These are phyloP conservation scores for Kurtzmaniella quercitrusa DNA, from an alignment of 1,139 yeast genomes.

Conservation along the genomic window DNA sequence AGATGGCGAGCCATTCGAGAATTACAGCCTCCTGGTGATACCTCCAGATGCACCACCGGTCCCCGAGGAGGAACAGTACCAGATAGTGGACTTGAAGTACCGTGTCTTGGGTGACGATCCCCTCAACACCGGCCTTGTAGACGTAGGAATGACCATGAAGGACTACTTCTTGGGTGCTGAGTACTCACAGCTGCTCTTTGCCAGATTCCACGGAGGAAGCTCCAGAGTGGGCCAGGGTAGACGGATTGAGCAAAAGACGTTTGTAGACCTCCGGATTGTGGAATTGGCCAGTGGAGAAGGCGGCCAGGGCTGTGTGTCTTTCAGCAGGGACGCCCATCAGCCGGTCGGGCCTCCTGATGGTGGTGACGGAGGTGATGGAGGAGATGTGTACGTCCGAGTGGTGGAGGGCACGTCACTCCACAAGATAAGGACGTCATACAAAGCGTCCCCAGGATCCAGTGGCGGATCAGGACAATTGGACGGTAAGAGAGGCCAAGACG, in stretches of 20 bases:
- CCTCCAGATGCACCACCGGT: background rate
- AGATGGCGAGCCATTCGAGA: background rate
- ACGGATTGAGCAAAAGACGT: slow-evolving; percentile 36
- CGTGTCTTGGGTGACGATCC: slow-evolving; percentile 17
- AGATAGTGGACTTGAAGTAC: slow-evolving; percentile 11
- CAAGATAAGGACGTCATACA: slow-evolving; percentile 59
- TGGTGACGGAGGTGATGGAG: slow-evolving; percentile 97
- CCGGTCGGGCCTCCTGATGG: slow-evolving; percentile 96
- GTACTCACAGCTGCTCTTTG: slow-evolving; percentile 37
- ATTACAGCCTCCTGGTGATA: background rate
- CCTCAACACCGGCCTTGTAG: slow-evolving; percentile 16
- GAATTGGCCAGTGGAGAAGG: slow-evolving; percentile 77
- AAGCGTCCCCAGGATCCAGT: slow-evolving; percentile 64
- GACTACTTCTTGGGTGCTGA: slow-evolving; percentile 42
- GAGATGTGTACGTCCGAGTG: slow-evolving; percentile 78
- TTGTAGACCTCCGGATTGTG: slow-evolving; percentile 62
- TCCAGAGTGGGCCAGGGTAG: slow-evolving; percentile 26
- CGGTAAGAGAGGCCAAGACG: slow-evolving; percentile 77
- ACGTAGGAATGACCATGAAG: slow-evolving; percentile 23
- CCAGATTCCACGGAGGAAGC: slow-evolving; percentile 15
- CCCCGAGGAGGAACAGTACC: background rate
- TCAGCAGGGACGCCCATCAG: slow-evolving; percentile 78
- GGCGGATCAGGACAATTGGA: slow-evolving; percentile 79
- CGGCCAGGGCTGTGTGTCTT: slow-evolving; percentile 84
- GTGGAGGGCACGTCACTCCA: slow-evolving; percentile 71